A percentile compares a stretch with the other conserved stretches of the same genome.
These are phyloP conservation scores for Cutaneotrichosporon mucoides DNA, from an alignment of 1,284 basidiomycete species.

Conservation along the genomic window DNA sequence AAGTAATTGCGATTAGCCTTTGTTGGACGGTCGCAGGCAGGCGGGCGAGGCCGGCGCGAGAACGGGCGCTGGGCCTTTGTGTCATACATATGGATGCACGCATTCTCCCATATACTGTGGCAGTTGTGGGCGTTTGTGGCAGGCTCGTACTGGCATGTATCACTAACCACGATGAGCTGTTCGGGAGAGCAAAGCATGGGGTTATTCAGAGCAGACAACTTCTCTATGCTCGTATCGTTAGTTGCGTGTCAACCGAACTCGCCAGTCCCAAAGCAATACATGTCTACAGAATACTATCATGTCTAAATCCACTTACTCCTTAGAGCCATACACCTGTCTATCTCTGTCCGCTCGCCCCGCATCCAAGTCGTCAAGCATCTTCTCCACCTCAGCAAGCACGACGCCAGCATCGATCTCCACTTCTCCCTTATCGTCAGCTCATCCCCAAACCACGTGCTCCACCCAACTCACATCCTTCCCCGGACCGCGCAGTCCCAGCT, in stretches of 20 bases:
- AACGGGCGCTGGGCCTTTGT: constrained; percentile 5
- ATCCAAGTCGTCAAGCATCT: too few species aligned
- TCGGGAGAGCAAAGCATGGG: too few species aligned
- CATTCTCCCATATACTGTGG: constrained; percentile 4
- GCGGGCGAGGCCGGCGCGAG: constrained; percentile 5
- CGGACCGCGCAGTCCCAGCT: background rate
- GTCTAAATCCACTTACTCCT: too few species aligned
- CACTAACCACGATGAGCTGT: too few species aligned
- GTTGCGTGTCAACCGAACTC: too few species aligned
- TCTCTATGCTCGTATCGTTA: too few species aligned
- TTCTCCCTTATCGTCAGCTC: background rate
- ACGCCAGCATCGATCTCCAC: background rate
- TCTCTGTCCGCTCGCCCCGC: too few species aligned
- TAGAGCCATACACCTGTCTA: too few species aligned
- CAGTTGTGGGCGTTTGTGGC: background rate
- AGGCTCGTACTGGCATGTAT: too few species aligned
- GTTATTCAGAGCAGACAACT: too few species aligned
- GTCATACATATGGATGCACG: constrained; percentile 17
- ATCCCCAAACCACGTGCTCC: background rate
- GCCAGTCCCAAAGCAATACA: too few species aligned
- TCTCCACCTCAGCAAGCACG: background rate
- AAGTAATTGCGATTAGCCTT: constrained; percentile 20
- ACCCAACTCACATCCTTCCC: constrained; percentile 1
- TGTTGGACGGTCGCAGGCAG: constrained; percentile 4
- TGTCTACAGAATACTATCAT: too few species aligned